Evolutionary conservation across 1,139 yeast species (phyloP), one percentile per base, ranked within the genome.

Genomic region (Arxiozyma bovina): DNA sequence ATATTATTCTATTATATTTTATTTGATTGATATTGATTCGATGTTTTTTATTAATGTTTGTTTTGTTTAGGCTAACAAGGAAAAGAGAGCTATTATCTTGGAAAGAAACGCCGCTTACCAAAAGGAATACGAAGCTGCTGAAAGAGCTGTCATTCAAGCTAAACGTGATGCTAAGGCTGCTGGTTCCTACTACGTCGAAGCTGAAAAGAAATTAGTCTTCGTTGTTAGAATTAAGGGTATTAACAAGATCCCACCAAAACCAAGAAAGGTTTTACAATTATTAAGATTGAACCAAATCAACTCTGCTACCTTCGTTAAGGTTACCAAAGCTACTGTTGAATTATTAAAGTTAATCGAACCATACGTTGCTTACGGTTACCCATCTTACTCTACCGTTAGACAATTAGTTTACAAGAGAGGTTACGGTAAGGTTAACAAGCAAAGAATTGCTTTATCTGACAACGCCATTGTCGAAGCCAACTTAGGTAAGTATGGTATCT

Each of bases 221-320:
- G 96, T 93, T 74, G 83, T 93, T 77, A 93, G 99, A 86, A 93
- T 93, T 85, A 93, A 93, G 93, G 99, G 99, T 93, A 89, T 93
- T 78, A 89, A 83, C 91, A 93, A 93, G 87, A 90, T 93, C 72
- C 90, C 99, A 73, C 99, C 99, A 74, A 93, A 93, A 88, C 98
- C 98, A 82, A 89, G 98, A 87, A 93, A 93, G 90, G 96, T 93
- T 70, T 79, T 93, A 78, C 99, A 93, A 82, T 85, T 93, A 75
- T 82, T 93, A 77, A 89, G 99, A 83, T 87, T 93, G 77, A 85
- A 88, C 76, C 98, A 91, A 82, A 90, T 93, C 79, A 93, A 93
- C 85, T 85, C 96, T 72, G 99, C 96, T 85, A 96, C 90, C 69
- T 93, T 93, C 74, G 95, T 93, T 74, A 89, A 89, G 80, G 84